Evolutionary conservation across 352 stramenopile genomes (phyloP), one percentile per base, ranked within the genome.

Genomic region (Phytophthora tubulina): DNA sequence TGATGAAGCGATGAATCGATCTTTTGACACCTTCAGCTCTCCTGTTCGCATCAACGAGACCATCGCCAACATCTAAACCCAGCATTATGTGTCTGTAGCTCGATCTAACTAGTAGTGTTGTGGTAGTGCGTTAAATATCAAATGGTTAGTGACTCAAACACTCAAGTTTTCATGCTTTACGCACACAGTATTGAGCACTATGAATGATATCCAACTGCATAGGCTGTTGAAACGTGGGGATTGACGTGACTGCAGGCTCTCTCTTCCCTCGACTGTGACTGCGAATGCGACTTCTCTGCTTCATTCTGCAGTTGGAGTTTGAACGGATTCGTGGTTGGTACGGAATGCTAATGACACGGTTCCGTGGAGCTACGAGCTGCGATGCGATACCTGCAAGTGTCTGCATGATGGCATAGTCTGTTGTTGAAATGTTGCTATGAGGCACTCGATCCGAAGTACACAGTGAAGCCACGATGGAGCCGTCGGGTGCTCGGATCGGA

Each of bases 401-500:
- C 54, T 90, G 67, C 84, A 92, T 92, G 27, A 75, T 80, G 30
- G 82, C 80, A 54, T 89, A 92, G 51, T 92, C 80, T 48, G 83
- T 82, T 45, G 72, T 81, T 11, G 80, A 80, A 63, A 90, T 89
- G 61, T 82, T 77, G 52, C 72, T 49, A 56, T 88, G 78, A 10
- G 82, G 62, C 9, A 60, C 45, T 45, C 69, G 58, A 65, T 86
- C 84, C 21, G 61, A 75, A 21, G 78, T 74, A 51, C 84, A 91
- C 21, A 91, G 58, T 21, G 78, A 81, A 5, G 75, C 84, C n/a
- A 91, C 72, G 6, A 86, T 76, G 4, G 66, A 73, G 2, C 75
- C 75, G 39, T 89, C 79, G 1, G 79, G 75, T 1, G 77, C 78
- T 38, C 63, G 61, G 41, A 91, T 77, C 0, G 83, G 79, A 50